Evolutionary conservation across 176 grass and related monocot species (phyloP).

Genomic region (Olyra latifolia): DNA sequence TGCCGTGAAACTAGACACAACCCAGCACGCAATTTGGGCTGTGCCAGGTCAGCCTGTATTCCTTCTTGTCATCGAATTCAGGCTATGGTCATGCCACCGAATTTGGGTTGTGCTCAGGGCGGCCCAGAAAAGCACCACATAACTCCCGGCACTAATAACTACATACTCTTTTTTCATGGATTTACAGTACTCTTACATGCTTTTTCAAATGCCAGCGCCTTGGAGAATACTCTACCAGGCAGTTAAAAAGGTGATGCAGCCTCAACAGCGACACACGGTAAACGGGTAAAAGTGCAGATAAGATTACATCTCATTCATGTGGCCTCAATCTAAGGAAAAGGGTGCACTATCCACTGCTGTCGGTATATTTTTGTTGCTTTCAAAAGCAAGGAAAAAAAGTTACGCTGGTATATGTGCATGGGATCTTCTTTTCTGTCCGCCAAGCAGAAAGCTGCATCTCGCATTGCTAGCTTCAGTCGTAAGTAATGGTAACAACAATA

Average conservation of each 20-base stretch:
- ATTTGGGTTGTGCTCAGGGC: too few species aligned
- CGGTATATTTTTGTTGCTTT: conserved; percentile 60
- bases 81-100: too few species aligned
- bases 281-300: conserved; percentile 23
- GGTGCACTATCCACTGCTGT: conserved; percentile 10
- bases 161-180: too few species aligned
- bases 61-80: too few species aligned
- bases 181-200: background rate
- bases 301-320: background rate
- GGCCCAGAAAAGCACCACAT: too few species aligned
- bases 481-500: conserved; percentile 49
- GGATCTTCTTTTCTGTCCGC: conserved; percentile 48
- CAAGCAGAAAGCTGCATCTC: conserved; percentile 25
- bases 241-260: background rate
- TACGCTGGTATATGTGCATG: conserved; percentile 22
- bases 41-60: too few species aligned
- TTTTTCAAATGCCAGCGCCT: background rate
- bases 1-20: too few species aligned
- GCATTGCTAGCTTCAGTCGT: conserved; percentile 30
- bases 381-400: conserved; percentile 2
- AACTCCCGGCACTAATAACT: too few species aligned
- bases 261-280: background rate
- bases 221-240: too few species aligned
- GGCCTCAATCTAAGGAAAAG: conserved; percentile 31
- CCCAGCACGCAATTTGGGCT: too few species aligned